A percentile compares a stretch with the other conserved stretches of the same genome.
Conservation (phyloP, 148 eudicot genomes). For the Cornus florida region DNA sequence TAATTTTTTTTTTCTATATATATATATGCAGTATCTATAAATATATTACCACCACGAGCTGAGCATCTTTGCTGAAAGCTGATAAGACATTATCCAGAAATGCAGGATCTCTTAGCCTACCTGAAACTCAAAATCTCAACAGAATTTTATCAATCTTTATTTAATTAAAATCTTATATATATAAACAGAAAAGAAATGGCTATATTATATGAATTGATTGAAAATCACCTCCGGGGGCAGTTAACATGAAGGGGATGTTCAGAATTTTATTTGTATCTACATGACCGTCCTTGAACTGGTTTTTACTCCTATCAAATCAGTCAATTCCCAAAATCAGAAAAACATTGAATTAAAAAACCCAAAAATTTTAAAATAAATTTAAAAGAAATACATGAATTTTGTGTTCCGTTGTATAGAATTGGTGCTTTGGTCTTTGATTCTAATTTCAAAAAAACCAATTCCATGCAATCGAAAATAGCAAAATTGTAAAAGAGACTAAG, state of each 20-base stretch:
- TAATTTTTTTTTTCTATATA: no score
- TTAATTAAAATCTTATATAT: background rate
- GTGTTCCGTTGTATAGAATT: no score
- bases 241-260: constrained; percentile 66
- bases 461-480: no score
- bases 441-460: no score
- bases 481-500: no score
- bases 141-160: background rate
- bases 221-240: constrained; percentile 44
- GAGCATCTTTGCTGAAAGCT: constrained; percentile 42
- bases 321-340: background rate
- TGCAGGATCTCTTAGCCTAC: constrained; percentile 56
- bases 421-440: no score
- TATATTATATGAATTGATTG: no score
- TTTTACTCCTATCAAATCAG: constrained; percentile 47
- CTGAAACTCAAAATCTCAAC: constrained; percentile 22
- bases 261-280: constrained; percentile 37
- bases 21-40: no score
- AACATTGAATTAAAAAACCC: no score
- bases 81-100: constrained; percentile 55
- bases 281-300: constrained; percentile 56
- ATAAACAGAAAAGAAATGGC: background rate
- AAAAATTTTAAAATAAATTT: no score
- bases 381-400: no score
- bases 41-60: constrained; percentile 26